Evolutionary conservation across 192 early-diverging fungal genomes (phyloP).

Genomic region (Cladochytrium replicatum): DNA sequence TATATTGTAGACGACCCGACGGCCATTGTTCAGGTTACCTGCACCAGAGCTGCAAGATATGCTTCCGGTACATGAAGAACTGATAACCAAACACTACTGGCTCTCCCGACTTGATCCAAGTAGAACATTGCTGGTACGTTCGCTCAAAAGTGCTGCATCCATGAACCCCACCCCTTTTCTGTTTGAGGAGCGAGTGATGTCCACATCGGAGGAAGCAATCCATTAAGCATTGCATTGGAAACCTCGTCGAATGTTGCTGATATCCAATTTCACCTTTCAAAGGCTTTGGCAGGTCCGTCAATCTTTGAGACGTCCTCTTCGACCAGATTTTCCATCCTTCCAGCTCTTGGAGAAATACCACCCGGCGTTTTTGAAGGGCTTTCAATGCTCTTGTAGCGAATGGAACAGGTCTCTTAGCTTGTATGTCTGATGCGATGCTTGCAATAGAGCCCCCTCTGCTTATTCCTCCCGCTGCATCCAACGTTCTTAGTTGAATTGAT

Average conservation of each 20-base stretch:
- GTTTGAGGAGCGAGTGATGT: slow-evolving; percentile 45
- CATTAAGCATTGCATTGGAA: slow-evolving; percentile 46
- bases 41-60: slow-evolving; percentile 50
- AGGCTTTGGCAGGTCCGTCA: slow-evolving; percentile 41
- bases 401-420: slow-evolving; percentile 36
- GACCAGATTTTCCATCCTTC: slow-evolving; percentile 55
- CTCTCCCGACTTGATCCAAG: slow-evolving; percentile 57
- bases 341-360: slow-evolving; percentile 50
- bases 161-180: slow-evolving; percentile 46
- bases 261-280: slow-evolving; percentile 58
- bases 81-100: slow-evolving; percentile 50
- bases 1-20: slow-evolving; percentile 56
- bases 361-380: slow-evolving; percentile 45
- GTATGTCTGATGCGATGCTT: slow-evolving; percentile 50
- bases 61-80: slow-evolving; percentile 54
- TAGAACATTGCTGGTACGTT: slow-evolving; percentile 41
- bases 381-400: slow-evolving; percentile 49
- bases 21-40: slow-evolving; percentile 50
- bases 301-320: slow-evolving; percentile 36
- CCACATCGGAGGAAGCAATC: slow-evolving; percentile 45
- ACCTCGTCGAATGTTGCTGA: slow-evolving; percentile 47
- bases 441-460: slow-evolving; percentile 52
- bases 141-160: slow-evolving; percentile 53
- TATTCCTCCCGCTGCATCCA: slow-evolving; percentile 49
- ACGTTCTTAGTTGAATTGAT: slow-evolving; percentile 44